Conservation (phyloP, 345 rosid species). For the Eucalyptus paniculata region DNA sequence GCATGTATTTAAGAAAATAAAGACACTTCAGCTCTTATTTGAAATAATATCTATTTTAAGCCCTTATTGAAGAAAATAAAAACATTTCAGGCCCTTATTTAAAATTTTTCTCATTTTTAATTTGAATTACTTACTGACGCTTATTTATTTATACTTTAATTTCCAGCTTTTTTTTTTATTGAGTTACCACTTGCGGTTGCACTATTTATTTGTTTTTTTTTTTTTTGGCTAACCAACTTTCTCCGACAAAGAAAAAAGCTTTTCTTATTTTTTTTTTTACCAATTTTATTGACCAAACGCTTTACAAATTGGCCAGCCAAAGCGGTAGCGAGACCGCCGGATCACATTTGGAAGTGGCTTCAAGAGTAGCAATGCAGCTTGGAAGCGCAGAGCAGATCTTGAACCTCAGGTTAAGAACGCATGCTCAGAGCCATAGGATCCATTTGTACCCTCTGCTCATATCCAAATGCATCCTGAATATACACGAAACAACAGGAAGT, state of each 20-base stretch:
- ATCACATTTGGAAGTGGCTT: slow-evolving; percentile 72
- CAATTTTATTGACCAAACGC: neutral
- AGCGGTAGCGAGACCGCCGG: slow-evolving; percentile 42
- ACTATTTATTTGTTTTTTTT: neutral
- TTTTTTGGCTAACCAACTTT: neutral
- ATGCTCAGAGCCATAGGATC: slow-evolving; percentile 24
- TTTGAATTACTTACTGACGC: rapidly evolving
- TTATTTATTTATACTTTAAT: neutral
- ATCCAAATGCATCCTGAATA: neutral
- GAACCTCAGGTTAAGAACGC: slow-evolving; percentile 27
- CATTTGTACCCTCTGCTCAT: neutral
- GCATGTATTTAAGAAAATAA: too few species aligned
- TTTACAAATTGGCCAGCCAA: neutral
- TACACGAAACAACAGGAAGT: neutral
- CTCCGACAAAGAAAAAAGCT: neutral
- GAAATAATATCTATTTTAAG: rapidly evolving
- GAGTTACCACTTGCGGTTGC: neutral
- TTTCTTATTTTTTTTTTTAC: neutral
- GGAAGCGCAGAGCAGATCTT: slow-evolving; percentile 35
- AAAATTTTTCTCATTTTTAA: neutral
- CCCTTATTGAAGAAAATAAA: too few species aligned
- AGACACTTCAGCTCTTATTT: rapidly evolving
- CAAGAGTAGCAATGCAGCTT: slow-evolving; percentile 50
- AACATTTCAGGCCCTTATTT: rapidly evolving
- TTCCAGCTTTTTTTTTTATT: neutral